Evolutionary conservation across 2,329 filamentous ascomycete species (phyloP), one percentile per base, ranked within the genome.

Genomic region (Botrytis deweyae): DNA sequence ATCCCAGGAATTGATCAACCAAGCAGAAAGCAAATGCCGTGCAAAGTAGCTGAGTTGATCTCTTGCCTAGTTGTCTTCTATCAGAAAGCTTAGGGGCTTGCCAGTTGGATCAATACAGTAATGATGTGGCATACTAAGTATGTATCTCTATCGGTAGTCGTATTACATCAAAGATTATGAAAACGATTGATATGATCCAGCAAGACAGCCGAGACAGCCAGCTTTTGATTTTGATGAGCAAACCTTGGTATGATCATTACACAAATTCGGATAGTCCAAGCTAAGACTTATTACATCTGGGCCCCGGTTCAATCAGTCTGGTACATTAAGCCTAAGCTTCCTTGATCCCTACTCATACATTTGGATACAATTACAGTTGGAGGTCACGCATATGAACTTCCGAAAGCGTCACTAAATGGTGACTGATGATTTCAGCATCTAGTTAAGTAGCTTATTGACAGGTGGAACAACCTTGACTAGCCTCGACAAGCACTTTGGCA

Each of bases 151-250:
- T 52, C 49, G 49, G 25, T 6, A n/a, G 3, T 40, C 25, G 20
- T 16, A n/a, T 38, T 18, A 16, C 20, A 42, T 29, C 10, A 3
- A 58, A n/a, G 18, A 40, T 40, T 20, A 55, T 55, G 46, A 55
- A 36, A 40, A 20, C 38, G n/a, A 55, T 55, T 49, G 33, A 52
- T 55, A 40, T 68, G 16, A 29, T 38, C 49, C 49, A 16, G 25
- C 49, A 52, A 52, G 25, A 22, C 49, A 52, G 49, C 4, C 49
- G n/a, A 52, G 25, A 22, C 49, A 52, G 49, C 4, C 46, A 55
- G 36, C 65, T 68, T 64, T 68, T 68, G 25, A 40, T 12, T 55
- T 55, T 49, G 33, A 40, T 55, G 46, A 16, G 46, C 46, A 68
- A 40, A 55, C 4, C 65, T 29, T 55, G 14, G 33, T 55, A 8